Base-by-base conservation (phyloP, 495 filamentous ascomycete genomes). In the Penicillium atrosanguineum region DNA sequence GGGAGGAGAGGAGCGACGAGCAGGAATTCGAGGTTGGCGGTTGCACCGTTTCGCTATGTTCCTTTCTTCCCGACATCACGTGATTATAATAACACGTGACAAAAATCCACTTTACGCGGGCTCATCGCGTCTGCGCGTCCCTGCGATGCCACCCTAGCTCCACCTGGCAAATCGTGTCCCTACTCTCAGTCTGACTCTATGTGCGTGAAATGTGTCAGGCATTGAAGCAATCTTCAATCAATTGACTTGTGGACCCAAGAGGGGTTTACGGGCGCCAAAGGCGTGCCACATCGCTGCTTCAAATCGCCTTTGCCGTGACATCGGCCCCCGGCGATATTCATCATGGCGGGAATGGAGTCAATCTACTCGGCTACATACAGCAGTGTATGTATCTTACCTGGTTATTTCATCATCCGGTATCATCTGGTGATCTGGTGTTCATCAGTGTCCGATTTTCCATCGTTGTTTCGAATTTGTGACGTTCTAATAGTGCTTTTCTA, bases 301-400 rank as follows among this genome's bases (percentile, higher is more conserved):
- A 45, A 52, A 65, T 60, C 48, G 50, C 50, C 51, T 48, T 65
- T 7, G 38, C 38, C 9, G n/a, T 19, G 16, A 19, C 38, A 11
- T 4, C 38, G 62, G 53, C 56, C 57, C 43, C 37, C 44, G 18
- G 61, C 52, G 48, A 67, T 60, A 42, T 56, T 57, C 61, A 69
- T 59, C 50, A 79, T 79, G 76, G 75, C 73, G 50, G 67, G 59
- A 20, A 66, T 67, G 50, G 65, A 64, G 20, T 65, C 69, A 57
- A 84, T 96, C 48, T 96, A 91, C 70, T 90, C 88, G 70, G 91
- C 91, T 44, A 96, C 91, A 0, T 96, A 96, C 69, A 96, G 91
- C 71, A 90, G 87, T 83, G 91, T 96, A 78, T 73, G 87, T 78
- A 26, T 41, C 45, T 36, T 16, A 16, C 9, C 19, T 4, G 23